phyloP scores from a whole-genome alignment of 129 eudicot genomes.

The Tagetes patula region DNA sequence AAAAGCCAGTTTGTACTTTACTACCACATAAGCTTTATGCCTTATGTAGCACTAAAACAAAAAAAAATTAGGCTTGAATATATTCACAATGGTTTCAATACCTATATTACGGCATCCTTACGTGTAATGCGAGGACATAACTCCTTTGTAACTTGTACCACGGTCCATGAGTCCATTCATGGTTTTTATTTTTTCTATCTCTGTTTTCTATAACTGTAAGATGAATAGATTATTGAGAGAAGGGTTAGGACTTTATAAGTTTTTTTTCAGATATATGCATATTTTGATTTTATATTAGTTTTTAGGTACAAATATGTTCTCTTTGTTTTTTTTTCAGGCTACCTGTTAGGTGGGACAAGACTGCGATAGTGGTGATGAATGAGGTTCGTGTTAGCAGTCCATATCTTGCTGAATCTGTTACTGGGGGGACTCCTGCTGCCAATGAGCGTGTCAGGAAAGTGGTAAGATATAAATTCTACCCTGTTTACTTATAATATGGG shows the following conservation, averaged over 20 bases:
- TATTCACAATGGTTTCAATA: neutral
- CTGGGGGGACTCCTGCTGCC: slow-evolving; percentile 95
- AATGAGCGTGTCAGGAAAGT: slow-evolving; percentile 98
- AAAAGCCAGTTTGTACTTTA: neutral
- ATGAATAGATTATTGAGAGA: neutral
- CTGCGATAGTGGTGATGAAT: slow-evolving; percentile 87
- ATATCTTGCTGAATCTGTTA: slow-evolving; percentile 88
- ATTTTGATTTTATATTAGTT: neutral
- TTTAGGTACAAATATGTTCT: neutral
- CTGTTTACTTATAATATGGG: neutral
- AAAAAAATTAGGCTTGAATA: neutral
- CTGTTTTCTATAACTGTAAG: neutral
- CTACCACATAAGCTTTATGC: neutral
- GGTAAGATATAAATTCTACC: slow-evolving; percentile 47
- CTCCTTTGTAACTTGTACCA: neutral
- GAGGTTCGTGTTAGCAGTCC: slow-evolving; percentile 97
- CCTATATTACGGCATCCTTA: neutral
- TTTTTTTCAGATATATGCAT: neutral
- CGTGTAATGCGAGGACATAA: neutral
- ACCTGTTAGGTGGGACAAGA: slow-evolving; percentile 98
- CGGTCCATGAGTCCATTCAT: neutral
- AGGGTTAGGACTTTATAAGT: neutral
- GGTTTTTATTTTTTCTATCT: neutral
- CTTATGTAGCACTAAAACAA: neutral
- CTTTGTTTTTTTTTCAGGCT: slow-evolving; percentile 46